Base-by-base conservation (phyloP, 2,329 filamentous ascomycete genomes). In the Fusarium sp. region DNA sequence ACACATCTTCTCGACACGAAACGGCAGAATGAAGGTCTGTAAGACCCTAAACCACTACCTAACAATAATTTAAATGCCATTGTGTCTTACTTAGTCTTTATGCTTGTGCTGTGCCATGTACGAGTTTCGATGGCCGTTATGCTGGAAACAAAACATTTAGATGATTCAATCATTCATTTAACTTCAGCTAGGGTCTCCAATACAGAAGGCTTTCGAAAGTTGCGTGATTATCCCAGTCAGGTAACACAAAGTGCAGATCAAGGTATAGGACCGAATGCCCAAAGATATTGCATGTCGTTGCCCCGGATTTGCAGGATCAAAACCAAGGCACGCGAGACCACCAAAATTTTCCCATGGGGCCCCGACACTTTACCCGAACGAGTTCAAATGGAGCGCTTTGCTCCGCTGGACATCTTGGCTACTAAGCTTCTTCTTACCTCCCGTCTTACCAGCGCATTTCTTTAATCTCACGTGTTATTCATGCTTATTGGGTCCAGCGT, bases 171-270 rank as follows among this genome's bases (percentile, higher is more conserved):
- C n/a, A n/a, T n/a, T n/a, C n/a, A n/a, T n/a, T n/a, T n/a, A n/a
- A n/a, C n/a, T n/a, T n/a, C 3, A 18, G 30, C 16, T 15, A 25
- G 9, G 32, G 3, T 11, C 11, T 1, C 6, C 1, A 3, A 10
- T 10, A 2, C 2, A 2, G 9, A 15, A 35, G 6, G 18, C 9
- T 37, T 13, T 21, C 2, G 3, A 53, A 16, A 18, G 50, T 38
- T 13, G 5, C 50, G 28, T 28, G 0, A 2, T 4, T 9, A 0
- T 9, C 33, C 19, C 0, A 28, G 10, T n/a, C 19, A 1, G 13
- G 50, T 4, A 28, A 7, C 2, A 37, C 0, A 37, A 53, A 33
- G 21, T 5, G 44, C 33, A 25, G 57, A 53, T 53, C 35, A 23
- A 33, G 3, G n/a, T 1, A 32, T 32, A 54, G 46, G 44, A 54